Evolutionary conservation across 768 basidiomycete genomes (phyloP).

Genomic region (Rhizopogon vesiculosus): DNA sequence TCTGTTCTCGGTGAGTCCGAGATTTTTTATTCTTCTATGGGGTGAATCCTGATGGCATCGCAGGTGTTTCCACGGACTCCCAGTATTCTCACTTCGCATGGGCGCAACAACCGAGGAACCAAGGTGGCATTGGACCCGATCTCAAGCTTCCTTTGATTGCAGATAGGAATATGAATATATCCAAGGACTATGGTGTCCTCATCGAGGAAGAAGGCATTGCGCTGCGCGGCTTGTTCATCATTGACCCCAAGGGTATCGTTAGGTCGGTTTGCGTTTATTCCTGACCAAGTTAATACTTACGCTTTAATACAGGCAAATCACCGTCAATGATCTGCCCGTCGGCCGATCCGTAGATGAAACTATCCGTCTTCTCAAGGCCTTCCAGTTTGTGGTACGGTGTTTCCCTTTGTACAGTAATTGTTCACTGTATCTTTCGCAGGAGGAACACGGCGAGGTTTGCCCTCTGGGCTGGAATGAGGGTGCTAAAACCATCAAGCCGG

Average conservation of each 20-base stretch:
- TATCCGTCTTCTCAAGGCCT: slow-evolving; percentile 84
- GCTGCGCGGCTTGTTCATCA: slow-evolving; percentile 82
- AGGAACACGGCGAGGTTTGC: slow-evolving; percentile 89
- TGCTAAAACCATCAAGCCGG: slow-evolving; percentile 75
- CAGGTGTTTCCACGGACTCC: slow-evolving; percentile 85
- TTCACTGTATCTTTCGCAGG: slow-evolving; percentile 37
- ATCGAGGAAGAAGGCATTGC: slow-evolving; percentile 87
- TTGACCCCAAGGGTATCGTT: slow-evolving; percentile 78
- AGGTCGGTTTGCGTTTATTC: slow-evolving; percentile 34
- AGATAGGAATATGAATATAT: slow-evolving; percentile 73
- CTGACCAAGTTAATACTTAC: neutral
- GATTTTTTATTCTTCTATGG: neutral
- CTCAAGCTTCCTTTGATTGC: slow-evolving; percentile 81
- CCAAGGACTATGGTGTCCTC: slow-evolving; percentile 84
- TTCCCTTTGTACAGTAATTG: neutral
- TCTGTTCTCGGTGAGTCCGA: slow-evolving; percentile 62
- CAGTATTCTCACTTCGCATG: slow-evolving; percentile 86
- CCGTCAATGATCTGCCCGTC: slow-evolving; percentile 89
- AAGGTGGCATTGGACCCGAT: slow-evolving; percentile 88
- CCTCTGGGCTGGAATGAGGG: slow-evolving; percentile 89
- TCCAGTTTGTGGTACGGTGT: slow-evolving; percentile 75
- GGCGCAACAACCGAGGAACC: slow-evolving; percentile 75
- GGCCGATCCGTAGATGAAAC: slow-evolving; percentile 97
- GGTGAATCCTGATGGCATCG: slow-evolving; percentile 3
- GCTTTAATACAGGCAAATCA: slow-evolving; percentile 57